Percentiles rank a stretch among this genome's conserved stretches.
These are phyloP conservation scores for Linum trigynum DNA, from an alignment of 345 rosid genomes.

Conservation along the genomic window DNA sequence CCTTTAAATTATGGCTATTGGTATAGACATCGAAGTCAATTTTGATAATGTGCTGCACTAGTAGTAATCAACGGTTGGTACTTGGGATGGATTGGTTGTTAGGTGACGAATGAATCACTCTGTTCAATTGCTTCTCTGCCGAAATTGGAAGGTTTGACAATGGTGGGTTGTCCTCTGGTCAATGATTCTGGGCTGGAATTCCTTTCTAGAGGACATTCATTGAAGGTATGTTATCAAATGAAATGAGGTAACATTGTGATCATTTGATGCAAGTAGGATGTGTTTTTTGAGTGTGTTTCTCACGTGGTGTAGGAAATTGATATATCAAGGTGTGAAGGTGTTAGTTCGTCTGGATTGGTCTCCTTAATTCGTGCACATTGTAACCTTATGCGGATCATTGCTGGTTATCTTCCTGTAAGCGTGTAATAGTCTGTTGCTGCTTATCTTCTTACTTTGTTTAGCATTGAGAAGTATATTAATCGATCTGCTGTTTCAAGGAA, in stretches of 20 bases:
- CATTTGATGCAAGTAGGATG: background rate
- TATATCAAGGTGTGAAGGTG: constrained; percentile 64
- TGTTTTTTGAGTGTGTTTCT: background rate
- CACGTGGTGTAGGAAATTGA: constrained; percentile 41
- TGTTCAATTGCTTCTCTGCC: constrained; percentile 49
- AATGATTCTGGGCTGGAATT: constrained; percentile 55
- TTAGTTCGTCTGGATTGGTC: constrained; percentile 47
- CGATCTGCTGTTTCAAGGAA: constrained; percentile 35
- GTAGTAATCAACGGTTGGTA: background rate
- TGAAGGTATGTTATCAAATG: constrained; percentile 39
- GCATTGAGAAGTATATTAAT: constrained; percentile 6
- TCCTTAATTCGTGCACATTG: constrained; percentile 49
- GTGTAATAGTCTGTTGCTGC: background rate
- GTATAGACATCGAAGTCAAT: too few relatives aligned
- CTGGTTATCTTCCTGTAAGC: constrained; percentile 64
- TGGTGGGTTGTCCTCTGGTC: constrained; percentile 53
- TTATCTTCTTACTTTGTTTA: background rate
- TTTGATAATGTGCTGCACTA: too few relatives aligned
- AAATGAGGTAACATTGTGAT: background rate
- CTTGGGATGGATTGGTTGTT: constrained; percentile 15
- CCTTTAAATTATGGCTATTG: too few relatives aligned
- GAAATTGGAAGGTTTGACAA: constrained; percentile 50
- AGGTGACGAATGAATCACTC: constrained; percentile 71
- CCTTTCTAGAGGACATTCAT: constrained; percentile 57
- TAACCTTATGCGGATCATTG: constrained; percentile 43